Conservation (phyloP, 805 yeast genomes). For the Candida ovalis region DNA sequence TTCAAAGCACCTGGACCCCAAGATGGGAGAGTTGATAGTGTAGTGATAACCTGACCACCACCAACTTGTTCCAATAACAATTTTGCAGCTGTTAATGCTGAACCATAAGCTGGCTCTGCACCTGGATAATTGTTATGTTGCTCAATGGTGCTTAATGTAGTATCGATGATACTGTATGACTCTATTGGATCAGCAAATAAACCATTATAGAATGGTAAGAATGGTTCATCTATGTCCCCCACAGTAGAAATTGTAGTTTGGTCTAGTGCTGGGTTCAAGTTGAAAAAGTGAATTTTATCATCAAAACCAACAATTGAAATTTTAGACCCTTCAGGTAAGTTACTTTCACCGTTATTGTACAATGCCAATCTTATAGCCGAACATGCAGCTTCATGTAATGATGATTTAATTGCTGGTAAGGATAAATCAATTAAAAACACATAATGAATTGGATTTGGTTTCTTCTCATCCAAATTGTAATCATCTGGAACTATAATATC, state of each 20-base stretch:
- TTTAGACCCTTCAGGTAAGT: constrained; percentile 41
- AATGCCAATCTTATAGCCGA: constrained; percentile 65
- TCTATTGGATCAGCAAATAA: constrained; percentile 77
- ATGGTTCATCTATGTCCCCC: constrained; percentile 71
- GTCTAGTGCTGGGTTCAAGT: constrained; percentile 53
- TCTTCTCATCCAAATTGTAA: constrained; percentile 51
- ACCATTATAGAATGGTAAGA: constrained; percentile 76
- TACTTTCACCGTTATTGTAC: constrained; percentile 29
- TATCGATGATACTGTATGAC: constrained; percentile 59
- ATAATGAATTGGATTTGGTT: constrained; percentile 51
- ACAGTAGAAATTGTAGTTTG: constrained; percentile 57
- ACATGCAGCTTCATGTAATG: constrained; percentile 58
- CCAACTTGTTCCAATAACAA: constrained; percentile 60
- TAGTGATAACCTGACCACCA: constrained; percentile 78
- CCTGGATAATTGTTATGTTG: constrained; percentile 35
- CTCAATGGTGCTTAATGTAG: constrained; percentile 61
- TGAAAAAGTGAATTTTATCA: constrained; percentile 65
- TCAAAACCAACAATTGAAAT: constrained; percentile 78
- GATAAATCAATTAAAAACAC: constrained; percentile 72
- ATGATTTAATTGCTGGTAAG: constrained; percentile 54
- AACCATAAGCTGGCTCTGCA: constrained; percentile 72
- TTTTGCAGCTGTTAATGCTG: constrained; percentile 69
- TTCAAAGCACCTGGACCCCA: constrained; percentile 73
- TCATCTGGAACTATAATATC: constrained; percentile 76
- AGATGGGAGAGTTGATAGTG: constrained; percentile 68